A percentile compares a stretch with the other conserved stretches of the same genome.
phyloP scores from a whole-genome alignment of 495 filamentous ascomycete species.

The Hypoxylon intermedium region DNA sequence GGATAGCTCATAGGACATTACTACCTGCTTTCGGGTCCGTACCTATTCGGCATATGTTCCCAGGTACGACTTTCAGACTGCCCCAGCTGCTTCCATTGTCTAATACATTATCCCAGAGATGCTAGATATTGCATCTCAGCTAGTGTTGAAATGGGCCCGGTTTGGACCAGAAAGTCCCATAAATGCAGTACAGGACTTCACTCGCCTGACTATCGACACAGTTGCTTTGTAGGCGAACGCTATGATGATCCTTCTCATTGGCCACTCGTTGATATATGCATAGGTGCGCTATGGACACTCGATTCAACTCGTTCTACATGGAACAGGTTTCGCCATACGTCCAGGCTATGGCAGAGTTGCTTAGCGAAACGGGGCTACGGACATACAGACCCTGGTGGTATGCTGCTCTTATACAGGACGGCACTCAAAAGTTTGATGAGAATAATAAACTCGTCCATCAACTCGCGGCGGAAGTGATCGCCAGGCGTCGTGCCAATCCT shows the following conservation, averaged over 20 bases:
- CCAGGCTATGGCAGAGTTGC: slow-evolving; percentile 56
- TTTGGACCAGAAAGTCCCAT: slow-evolving; percentile 61
- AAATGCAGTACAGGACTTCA: slow-evolving; percentile 66
- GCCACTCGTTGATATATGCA: background rate
- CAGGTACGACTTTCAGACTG: slow-evolving; percentile 31
- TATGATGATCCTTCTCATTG: too few species aligned
- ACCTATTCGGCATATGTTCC: slow-evolving; percentile 66
- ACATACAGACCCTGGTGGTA: slow-evolving; percentile 51
- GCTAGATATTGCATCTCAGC: slow-evolving; percentile 68
- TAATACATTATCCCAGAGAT: slow-evolving; percentile 51
- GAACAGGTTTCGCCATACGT: slow-evolving; percentile 66
- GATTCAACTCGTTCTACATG: slow-evolving; percentile 71
- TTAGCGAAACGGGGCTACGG: slow-evolving; percentile 55
- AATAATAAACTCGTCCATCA: slow-evolving; percentile 59
- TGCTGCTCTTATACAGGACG: slow-evolving; percentile 52
- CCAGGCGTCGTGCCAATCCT: slow-evolving; percentile 50
- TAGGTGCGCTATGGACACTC: slow-evolving; percentile 58
- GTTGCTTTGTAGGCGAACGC: slow-evolving; percentile 70
- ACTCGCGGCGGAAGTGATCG: slow-evolving; percentile 59
- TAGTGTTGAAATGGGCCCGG: slow-evolving; percentile 72
- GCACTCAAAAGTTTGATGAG: slow-evolving; percentile 57
- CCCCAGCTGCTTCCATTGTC: background rate
- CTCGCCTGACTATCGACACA: slow-evolving; percentile 68
- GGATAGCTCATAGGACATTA: slow-evolving; percentile 63
- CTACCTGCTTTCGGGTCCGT: slow-evolving; percentile 68